A percentile compares a stretch with the other conserved stretches of the same genome.
Conservation (phyloP, 1,139 yeast genomes). For the Geotrichum phurueaensis region DNA sequence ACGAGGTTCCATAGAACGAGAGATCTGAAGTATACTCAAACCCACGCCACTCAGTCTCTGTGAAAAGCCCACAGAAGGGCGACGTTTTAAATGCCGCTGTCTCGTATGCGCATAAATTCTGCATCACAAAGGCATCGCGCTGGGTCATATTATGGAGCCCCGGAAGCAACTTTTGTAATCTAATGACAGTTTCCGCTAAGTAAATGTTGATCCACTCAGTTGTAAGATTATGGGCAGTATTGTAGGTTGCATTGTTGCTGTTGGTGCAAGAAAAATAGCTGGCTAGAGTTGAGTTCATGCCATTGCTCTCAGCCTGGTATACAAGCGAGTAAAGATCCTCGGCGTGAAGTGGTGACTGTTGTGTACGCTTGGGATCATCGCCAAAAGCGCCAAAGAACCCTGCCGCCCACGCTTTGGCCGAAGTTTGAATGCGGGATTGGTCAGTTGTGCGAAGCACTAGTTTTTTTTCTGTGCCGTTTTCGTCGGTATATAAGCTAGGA, state of each 20-base stretch:
- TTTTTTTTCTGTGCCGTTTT: constrained; percentile 32
- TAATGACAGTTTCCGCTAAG: constrained; percentile 38
- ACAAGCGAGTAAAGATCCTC: constrained; percentile 32
- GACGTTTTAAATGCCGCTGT: constrained; percentile 46
- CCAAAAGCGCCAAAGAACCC: constrained; percentile 41
- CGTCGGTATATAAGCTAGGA: constrained; percentile 29
- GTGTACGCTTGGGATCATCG: constrained; percentile 23
- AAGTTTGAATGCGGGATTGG: constrained; percentile 39
- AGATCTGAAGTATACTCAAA: constrained; percentile 44
- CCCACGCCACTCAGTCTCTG: constrained; percentile 46
- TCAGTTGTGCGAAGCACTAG: constrained; percentile 37
- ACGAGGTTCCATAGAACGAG: constrained; percentile 37
- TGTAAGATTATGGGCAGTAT: constrained; percentile 24
- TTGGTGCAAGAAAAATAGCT: constrained; percentile 40
- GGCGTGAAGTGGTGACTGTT: constrained; percentile 8
- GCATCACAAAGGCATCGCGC: constrained; percentile 39
- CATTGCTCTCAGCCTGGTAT: constrained; percentile 33
- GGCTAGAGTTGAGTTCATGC: constrained; percentile 41
- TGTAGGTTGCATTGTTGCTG: constrained; percentile 26
- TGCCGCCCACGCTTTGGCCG: constrained; percentile 43
- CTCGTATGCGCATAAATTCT: constrained; percentile 46
- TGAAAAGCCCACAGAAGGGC: constrained; percentile 44
- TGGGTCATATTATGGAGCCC: constrained; percentile 38
- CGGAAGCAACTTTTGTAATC: constrained; percentile 42
- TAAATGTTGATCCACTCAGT: constrained; percentile 37